phyloP scores from a whole-genome alignment of 2,329 filamentous ascomycete genomes.

The Neofusicoccum sp. region DNA sequence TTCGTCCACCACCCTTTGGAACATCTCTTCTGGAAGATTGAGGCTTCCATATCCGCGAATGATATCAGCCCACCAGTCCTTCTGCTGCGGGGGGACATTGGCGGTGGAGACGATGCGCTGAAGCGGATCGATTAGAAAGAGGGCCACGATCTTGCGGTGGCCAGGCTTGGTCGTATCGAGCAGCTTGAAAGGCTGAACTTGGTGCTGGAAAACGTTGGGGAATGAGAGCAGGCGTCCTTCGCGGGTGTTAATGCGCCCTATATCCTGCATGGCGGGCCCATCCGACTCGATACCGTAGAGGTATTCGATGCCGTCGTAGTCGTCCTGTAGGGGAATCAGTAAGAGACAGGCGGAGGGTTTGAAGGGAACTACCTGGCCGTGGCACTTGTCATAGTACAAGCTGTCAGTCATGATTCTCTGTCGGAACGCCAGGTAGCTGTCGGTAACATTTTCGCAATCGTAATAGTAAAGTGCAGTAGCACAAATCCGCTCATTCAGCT shows the following conservation, averaged over 20 bases:
- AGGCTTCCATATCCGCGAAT: background rate
- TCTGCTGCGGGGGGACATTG: conserved; percentile 56
- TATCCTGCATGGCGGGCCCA: conserved; percentile 41
- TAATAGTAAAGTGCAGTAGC: conserved; percentile 65
- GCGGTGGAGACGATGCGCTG: conserved; percentile 54
- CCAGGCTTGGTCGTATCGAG: conserved; percentile 55
- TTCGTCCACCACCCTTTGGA: conserved; percentile 22
- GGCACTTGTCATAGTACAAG: background rate
- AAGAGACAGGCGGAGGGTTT: conserved; percentile 24
- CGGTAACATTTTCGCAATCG: conserved; percentile 60
- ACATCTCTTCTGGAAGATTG: conserved; percentile 25
- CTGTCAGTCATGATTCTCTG: conserved; percentile 30
- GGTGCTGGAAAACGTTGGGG: conserved; percentile 57
- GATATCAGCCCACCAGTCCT: conserved; percentile 47
- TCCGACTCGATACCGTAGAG: conserved; percentile 45
- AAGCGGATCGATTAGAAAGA: conserved; percentile 63
- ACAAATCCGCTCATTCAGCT: conserved; percentile 63
- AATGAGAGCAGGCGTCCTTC: conserved; percentile 58
- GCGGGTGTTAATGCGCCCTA: conserved; percentile 53
- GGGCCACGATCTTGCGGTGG: conserved; percentile 58
- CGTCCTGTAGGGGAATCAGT: conserved; percentile 23
- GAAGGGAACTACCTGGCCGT: background rate
- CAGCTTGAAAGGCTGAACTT: conserved; percentile 54
- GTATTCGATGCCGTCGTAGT: conserved; percentile 38
- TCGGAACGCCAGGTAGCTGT: conserved; percentile 55